Conservation (phyloP, 805 yeast species). For the Vanderwaltozyma tropicalis region DNA sequence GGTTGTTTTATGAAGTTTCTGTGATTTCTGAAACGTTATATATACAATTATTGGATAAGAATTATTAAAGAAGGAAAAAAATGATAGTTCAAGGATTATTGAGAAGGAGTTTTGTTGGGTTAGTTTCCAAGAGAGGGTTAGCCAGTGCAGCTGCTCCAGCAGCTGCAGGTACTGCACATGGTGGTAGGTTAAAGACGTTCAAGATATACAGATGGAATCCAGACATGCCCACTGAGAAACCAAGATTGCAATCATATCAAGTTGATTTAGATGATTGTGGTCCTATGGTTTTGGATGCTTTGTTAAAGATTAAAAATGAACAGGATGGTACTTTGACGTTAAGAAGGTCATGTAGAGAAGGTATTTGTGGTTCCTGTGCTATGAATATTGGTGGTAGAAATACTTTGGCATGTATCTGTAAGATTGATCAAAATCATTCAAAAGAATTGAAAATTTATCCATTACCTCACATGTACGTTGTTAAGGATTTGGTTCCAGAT, state of each 20-base stretch:
- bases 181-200: conserved; percentile 65
- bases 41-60: no score
- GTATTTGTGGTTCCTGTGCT: conserved; percentile 99
- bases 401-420: conserved; percentile 93
- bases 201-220: conserved; percentile 98
- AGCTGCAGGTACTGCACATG: conserved; percentile 22
- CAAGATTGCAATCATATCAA: conserved; percentile 71
- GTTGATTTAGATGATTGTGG: conserved; percentile 88
- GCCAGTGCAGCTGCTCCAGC: conserved; percentile 37
- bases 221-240: conserved; percentile 88
- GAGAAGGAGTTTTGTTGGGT: conserved; percentile 1
- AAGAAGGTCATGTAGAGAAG: conserved; percentile 98
- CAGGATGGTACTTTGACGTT: conserved; percentile 92
- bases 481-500: conserved; percentile 95
- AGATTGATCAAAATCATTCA: conserved; percentile 69
- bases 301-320: conserved; percentile 90
- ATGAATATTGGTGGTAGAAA: conserved; percentile 98
- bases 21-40: no score
- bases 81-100: neutral
- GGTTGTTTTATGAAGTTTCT: no score
- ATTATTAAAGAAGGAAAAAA: no score
- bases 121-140: conserved; percentile 15
- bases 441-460: conserved; percentile 87
- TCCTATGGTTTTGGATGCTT: conserved; percentile 95
- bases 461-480: conserved; percentile 95